Evolutionary conservation across 306 rosid genomes (phyloP).

Genomic region (Trifolium repens): DNA sequence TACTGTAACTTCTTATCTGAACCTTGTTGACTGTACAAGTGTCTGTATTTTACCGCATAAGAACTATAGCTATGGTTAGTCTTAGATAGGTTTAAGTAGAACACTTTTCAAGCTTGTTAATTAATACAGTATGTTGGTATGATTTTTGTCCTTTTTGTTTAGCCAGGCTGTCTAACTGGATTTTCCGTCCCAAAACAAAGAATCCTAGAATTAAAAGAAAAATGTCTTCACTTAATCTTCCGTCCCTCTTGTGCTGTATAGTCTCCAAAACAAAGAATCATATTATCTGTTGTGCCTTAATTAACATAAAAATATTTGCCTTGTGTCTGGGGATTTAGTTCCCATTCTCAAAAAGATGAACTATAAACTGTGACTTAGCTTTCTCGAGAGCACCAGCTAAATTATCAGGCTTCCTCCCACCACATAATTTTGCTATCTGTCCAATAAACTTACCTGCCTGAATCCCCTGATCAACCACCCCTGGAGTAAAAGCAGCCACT

Average conservation of each 20-base stretch:
- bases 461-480: slow-evolving; percentile 71
- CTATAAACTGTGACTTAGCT: slow-evolving; percentile 72
- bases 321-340: slow-evolving; percentile 42
- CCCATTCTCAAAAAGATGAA: slow-evolving; percentile 60
- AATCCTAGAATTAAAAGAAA: slow-evolving; percentile 29
- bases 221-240: not conserved
- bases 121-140: not conserved
- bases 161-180: slow-evolving; percentile 24
- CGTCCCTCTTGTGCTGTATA: not conserved
- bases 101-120: slow-evolving; percentile 29
- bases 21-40: slow-evolving; percentile 22
- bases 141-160: slow-evolving; percentile 33
- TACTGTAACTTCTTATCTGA: not conserved
- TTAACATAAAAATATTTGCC: slow-evolving; percentile 27
- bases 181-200: not conserved
- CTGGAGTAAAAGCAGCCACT: slow-evolving; percentile 91
- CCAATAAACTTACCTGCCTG: slow-evolving; percentile 96
- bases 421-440: slow-evolving; percentile 84
- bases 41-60: slow-evolving; percentile 4
- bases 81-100: slow-evolving; percentile 23
- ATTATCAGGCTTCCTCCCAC: slow-evolving; percentile 91
- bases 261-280: slow-evolving; percentile 36
- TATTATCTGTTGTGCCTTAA: slow-evolving; percentile 23
- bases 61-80: slow-evolving; percentile 15
- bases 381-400: slow-evolving; percentile 70